These are phyloP conservation scores for Phaffomyces opuntiae DNA, from an alignment of 805 yeast species.

Conservation along the genomic window DNA sequence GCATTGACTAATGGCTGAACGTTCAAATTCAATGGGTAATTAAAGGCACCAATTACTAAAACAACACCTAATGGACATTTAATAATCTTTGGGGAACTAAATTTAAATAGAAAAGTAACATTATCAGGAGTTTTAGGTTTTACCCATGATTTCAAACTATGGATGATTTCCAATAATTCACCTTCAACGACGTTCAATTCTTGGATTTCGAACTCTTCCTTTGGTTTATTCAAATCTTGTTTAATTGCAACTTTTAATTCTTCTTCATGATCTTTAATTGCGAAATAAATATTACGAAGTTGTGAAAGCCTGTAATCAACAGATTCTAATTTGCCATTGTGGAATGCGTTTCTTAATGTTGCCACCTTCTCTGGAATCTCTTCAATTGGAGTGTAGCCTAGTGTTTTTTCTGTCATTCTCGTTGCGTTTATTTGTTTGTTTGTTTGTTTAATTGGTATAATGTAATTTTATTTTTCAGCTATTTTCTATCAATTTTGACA, in stretches of 20 bases:
- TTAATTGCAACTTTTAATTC: conserved; percentile 49
- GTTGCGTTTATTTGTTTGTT: not conserved
- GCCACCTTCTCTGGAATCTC: conserved; percentile 7
- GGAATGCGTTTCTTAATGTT: conserved; percentile 24
- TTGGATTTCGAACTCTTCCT: conserved; percentile 50
- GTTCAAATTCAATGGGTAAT: conserved; percentile 65
- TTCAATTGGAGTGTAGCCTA: conserved; percentile 3
- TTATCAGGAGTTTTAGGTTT: conserved; percentile 34
- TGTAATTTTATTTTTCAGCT: too few species aligned
- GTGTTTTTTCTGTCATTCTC: not conserved
- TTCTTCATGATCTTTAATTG: conserved; percentile 50
- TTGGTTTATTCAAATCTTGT: conserved; percentile 61
- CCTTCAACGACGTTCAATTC: conserved; percentile 47
- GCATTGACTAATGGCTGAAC: conserved; percentile 71
- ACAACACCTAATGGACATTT: conserved; percentile 54
- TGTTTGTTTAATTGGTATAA: too few species aligned
- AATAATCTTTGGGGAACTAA: conserved; percentile 12
- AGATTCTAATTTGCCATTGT: conserved; percentile 39
- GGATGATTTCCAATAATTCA: conserved; percentile 56
- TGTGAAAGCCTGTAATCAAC: conserved; percentile 52
- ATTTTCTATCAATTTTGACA: not conserved
- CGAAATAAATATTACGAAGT: conserved; percentile 60
- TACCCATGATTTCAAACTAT: conserved; percentile 53
- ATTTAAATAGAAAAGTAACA: conserved; percentile 14
- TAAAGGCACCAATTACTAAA: conserved; percentile 72